Evolutionary conservation across 2,329 filamentous ascomycete species (phyloP).

Genomic region (Neonectria sp.): DNA sequence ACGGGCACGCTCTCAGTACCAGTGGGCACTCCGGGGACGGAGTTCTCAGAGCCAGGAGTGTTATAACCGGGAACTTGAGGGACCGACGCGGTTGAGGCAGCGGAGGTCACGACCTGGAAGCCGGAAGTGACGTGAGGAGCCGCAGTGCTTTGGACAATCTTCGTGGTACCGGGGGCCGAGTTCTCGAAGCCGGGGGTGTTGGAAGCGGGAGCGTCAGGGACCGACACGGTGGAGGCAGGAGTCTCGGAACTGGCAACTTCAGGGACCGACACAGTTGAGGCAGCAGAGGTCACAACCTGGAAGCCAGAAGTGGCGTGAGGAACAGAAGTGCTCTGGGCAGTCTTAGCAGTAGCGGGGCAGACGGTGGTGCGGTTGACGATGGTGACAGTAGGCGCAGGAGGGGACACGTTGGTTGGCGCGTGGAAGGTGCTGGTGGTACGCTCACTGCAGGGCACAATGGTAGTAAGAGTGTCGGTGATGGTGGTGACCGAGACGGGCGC

Average conservation of each 20-base stretch:
- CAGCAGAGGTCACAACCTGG: conserved; percentile 1
- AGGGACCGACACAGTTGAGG: background rate
- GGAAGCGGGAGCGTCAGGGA: background rate
- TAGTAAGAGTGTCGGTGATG: conserved; percentile 46
- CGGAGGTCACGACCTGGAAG: conserved; percentile 7
- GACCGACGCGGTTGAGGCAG: background rate
- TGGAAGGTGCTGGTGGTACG: conserved; percentile 46
- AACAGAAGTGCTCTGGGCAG: background rate
- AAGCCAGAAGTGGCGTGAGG: conserved; percentile 20
- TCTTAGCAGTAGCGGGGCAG: conserved; percentile 35
- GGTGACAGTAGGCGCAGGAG: conserved; percentile 39
- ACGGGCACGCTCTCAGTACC: conserved; percentile 19
- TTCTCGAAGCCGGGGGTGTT: background rate
- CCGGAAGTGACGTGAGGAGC: conserved; percentile 20
- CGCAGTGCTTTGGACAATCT: conserved; percentile 14
- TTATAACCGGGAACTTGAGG: background rate
- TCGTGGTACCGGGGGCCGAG: conserved; percentile 16
- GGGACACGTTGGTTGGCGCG: conserved; percentile 37
- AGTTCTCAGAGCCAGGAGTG: background rate
- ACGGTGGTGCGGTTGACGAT: conserved; percentile 41
- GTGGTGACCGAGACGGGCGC: conserved; percentile 38
- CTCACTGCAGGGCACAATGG: conserved; percentile 44
- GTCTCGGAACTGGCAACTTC: background rate
- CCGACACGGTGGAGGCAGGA: background rate
- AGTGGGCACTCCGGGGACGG: conserved; percentile 13